Evolutionary conservation across 2,329 filamentous ascomycete genomes (phyloP).

Genomic region (Talaromyces albobiverticillius): DNA sequence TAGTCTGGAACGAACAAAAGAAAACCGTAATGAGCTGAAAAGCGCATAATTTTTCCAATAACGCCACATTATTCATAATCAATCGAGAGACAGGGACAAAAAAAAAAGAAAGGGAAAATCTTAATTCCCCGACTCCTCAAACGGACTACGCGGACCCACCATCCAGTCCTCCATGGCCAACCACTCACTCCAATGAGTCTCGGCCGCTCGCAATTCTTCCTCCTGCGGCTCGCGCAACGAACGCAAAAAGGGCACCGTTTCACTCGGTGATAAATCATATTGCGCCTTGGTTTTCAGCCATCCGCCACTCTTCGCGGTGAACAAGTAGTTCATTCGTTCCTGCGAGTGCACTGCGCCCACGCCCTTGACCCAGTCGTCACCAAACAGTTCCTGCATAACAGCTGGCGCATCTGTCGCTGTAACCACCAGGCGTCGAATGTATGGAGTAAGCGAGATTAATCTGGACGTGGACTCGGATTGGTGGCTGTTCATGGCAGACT

Average conservation of each 20-base stretch:
- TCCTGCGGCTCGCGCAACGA: slow-evolving; percentile 73
- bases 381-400: slow-evolving; percentile 88
- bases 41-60: neutral
- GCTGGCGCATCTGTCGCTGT: slow-evolving; percentile 85
- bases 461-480: slow-evolving; percentile 16
- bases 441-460: slow-evolving; percentile 72
- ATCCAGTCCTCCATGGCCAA: slow-evolving; percentile 98
- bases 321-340: slow-evolving; percentile 89
- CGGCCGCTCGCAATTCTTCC: slow-evolving; percentile 76
- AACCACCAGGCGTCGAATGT: slow-evolving; percentile 86
- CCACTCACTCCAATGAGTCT: slow-evolving; percentile 90
- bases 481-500: slow-evolving; percentile 28
- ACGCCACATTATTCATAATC: slow-evolving; percentile 2
- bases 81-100: neutral
- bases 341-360: slow-evolving; percentile 79
- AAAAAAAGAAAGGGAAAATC: neutral
- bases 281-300: slow-evolving; percentile 86
- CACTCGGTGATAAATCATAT: slow-evolving; percentile 81
- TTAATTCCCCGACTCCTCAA: slow-evolving; percentile 8
- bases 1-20: neutral
- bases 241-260: slow-evolving; percentile 80
- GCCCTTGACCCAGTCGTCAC: slow-evolving; percentile 77
- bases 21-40: neutral
- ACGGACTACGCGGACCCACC: slow-evolving; percentile 66
- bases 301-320: slow-evolving; percentile 85